Evolutionary conservation across 2,329 filamentous ascomycete genomes (phyloP), one percentile per base, ranked within the genome.

Genomic region (Sporothrix luriei): DNA sequence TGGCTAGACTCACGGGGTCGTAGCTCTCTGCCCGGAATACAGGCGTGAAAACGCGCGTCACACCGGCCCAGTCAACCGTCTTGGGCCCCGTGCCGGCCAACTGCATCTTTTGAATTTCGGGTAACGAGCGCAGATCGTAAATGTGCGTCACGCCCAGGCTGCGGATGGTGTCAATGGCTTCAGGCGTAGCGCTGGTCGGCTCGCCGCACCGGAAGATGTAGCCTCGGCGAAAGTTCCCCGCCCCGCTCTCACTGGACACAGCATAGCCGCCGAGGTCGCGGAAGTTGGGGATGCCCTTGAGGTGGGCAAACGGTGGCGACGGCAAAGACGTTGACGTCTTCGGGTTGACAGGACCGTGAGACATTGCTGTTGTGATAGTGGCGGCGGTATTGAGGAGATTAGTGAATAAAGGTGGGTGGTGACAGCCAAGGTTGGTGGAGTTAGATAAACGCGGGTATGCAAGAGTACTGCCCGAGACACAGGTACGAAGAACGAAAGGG

Each of bases 181-280:
- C 79, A 33, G 82, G 77, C 0, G 86, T 87, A 51, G 90, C 80
- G 69, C 80, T 80, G 21, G 85, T 86, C 19, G 90, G 87, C 73
- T 92, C 90, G 2, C 89, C 91, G 64, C 88, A 88, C 69, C 92
- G 88, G 79, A 87, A 94, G 70, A 91, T 79, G 40, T 88, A 75
- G 43, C 68, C 64, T 24, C 69, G 68, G 21, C 69, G 65, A 51
- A 73, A 62, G 13, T 11, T 3, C 24, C 59, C 51, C 21, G 54
- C 38, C 11, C 46, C 11, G 38, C 33, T 61, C 3, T 55, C 54
- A 10, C 46, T 19, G 11, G 52, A 55, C 59, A 86, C 76, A 11
- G 83, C 80, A 73, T 88, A 87, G 57, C 87, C 87, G 72, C 88
- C 89, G 33, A 90, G 80, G 76, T 91, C 89, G 68, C 90, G 85